Conservation (phyloP, 2,329 filamentous ascomycete species). For the Sclerotinia spermophila region DNA sequence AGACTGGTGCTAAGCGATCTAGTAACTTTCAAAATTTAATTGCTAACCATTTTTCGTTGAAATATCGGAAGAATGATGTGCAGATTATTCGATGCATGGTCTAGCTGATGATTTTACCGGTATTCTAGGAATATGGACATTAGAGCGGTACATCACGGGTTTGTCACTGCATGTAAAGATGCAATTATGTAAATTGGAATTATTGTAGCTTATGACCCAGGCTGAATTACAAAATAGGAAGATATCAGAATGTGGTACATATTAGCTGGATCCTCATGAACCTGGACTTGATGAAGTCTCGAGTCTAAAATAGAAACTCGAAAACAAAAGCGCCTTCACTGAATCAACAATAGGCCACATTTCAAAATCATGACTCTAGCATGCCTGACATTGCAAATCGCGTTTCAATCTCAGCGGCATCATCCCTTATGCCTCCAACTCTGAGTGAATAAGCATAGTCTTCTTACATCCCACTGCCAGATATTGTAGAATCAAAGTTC, state of each 20-base stretch:
- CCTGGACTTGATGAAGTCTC: too few species aligned
- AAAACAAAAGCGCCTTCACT: neutral
- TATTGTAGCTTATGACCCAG: neutral
- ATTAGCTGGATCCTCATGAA: neutral
- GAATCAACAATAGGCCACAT: neutral
- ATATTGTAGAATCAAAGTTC: neutral
- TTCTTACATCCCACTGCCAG: neutral
- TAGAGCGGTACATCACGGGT: accelerated
- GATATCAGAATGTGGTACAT: neutral
- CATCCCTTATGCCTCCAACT: neutral
- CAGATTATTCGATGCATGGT: neutral
- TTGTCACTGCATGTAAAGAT: neutral
- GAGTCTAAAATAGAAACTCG: accelerated
- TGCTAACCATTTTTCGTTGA: neutral
- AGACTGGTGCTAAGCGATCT: neutral
- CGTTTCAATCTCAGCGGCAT: neutral
- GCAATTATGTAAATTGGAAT: neutral
- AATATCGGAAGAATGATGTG: neutral
- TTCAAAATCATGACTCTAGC: neutral
- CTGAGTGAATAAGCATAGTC: accelerated
- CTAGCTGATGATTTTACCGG: neutral
- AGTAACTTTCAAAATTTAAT: neutral
- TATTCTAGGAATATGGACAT: neutral
- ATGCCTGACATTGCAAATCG: neutral
- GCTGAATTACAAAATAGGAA: neutral